Conservation (phyloP, 805 yeast species). For the Wickerhamomyces subpelliculosus region DNA sequence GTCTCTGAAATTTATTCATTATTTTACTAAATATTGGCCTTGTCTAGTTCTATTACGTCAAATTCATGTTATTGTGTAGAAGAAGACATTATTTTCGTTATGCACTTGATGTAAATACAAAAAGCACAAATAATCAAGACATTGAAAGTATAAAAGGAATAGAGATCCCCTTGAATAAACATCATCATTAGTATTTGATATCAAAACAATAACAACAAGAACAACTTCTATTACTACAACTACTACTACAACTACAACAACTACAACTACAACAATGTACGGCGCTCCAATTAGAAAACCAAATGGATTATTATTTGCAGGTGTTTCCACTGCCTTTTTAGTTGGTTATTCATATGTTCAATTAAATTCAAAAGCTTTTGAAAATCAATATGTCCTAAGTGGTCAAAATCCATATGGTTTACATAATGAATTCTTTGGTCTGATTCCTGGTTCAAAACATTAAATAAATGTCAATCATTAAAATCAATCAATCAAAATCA, state of each 20-base stretch:
- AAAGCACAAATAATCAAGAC: too few relatives aligned
- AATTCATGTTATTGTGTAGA: too few relatives aligned
- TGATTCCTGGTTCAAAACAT: too few relatives aligned
- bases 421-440: slow-evolving; percentile 1
- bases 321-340: slow-evolving; percentile 15
- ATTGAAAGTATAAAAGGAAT: too few relatives aligned
- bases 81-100: too few relatives aligned
- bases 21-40: too few relatives aligned
- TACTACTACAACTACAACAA: slow-evolving; percentile 1
- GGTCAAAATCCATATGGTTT: slow-evolving; percentile 1
- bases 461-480: not conserved
- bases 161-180: too few relatives aligned
- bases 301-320: slow-evolving; percentile 4
- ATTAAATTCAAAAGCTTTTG: slow-evolving; percentile 16
- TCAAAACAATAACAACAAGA: too few relatives aligned
- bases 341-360: slow-evolving; percentile 18
- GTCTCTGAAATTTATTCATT: too few relatives aligned
- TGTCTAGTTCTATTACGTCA: too few relatives aligned
- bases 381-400: slow-evolving; percentile 13
- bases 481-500: not conserved
- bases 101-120: too few relatives aligned
- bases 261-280: not conserved
- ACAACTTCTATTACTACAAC: not conserved
- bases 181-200: too few relatives aligned
- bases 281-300: slow-evolving; percentile 1